A percentile compares a stretch with the other conserved stretches of the same genome.
Conservation (phyloP, 192 early-diverging fungal species). For the Coemansia sp. region DNA sequence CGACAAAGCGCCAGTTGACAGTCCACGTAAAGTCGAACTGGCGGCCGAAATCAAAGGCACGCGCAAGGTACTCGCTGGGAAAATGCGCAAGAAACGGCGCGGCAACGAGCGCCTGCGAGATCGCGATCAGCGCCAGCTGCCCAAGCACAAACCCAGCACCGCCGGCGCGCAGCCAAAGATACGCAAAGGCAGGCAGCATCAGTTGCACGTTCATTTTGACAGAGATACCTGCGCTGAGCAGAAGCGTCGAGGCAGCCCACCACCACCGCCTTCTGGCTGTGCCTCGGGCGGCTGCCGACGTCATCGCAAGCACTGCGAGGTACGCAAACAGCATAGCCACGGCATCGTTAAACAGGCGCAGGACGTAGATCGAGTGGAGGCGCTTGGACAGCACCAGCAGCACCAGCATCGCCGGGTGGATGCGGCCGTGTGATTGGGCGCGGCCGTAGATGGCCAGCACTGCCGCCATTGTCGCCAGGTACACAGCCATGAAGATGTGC, state of each 20-base stretch:
- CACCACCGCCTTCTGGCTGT: conserved; percentile 20
- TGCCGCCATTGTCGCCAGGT: conserved; percentile 64
- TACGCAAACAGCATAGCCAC: conserved; percentile 87
- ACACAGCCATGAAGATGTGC: conserved; percentile 77
- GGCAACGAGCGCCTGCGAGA: conserved; percentile 56
- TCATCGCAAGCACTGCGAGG: conserved; percentile 63
- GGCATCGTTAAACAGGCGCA: conserved; percentile 92
- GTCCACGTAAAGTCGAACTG: conserved; percentile 91
- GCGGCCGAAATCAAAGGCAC: conserved; percentile 86
- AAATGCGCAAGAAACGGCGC: conserved; percentile 60
- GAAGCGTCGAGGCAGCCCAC: conserved; percentile 25
- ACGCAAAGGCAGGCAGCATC: conserved; percentile 83
- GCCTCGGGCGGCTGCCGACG: conserved; percentile 19
- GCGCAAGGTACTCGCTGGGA: conserved; percentile 65
- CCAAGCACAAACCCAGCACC: conserved; percentile 2
- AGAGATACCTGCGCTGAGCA: conserved; percentile 72
- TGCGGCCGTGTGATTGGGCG: conserved; percentile 34
- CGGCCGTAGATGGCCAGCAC: conserved; percentile 68
- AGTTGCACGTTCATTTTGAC: conserved; percentile 96
- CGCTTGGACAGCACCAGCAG: conserved; percentile 74
- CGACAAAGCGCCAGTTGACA: conserved; percentile 91
- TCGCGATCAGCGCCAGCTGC: conserved; percentile 17
- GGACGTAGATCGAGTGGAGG: conserved; percentile 90
- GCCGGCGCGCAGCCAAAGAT: conserved; percentile 49
- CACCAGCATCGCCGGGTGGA: conserved; percentile 66